phyloP scores from a whole-genome alignment of 805 yeast genomes.

The Starmerella floris region DNA sequence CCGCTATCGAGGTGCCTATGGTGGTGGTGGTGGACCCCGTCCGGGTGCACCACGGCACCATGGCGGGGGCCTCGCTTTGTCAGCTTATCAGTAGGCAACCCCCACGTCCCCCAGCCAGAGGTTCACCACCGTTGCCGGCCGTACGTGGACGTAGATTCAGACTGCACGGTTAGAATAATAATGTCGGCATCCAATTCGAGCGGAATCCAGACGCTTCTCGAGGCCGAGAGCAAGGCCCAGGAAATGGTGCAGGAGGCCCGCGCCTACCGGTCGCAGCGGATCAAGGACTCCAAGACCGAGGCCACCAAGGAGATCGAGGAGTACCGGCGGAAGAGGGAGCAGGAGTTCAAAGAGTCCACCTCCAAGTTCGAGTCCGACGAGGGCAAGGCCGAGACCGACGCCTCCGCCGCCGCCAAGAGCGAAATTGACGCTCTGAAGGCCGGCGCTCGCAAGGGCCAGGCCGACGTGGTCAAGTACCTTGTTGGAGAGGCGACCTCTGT shows the following conservation, averaged over 20 bases:
- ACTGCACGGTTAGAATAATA: too few species aligned
- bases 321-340: slow-evolving; percentile 73
- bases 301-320: slow-evolving; percentile 80
- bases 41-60: too few species aligned
- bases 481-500: slow-evolving; percentile 33
- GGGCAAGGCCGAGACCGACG: slow-evolving; percentile 62
- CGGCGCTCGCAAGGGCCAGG: slow-evolving; percentile 42
- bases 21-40: too few species aligned
- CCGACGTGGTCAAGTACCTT: slow-evolving; percentile 57
- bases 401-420: slow-evolving; percentile 55
- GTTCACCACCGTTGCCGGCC: not conserved
- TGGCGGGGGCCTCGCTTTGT: too few species aligned
- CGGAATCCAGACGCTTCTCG: slow-evolving; percentile 60
- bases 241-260: slow-evolving; percentile 88
- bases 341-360: slow-evolving; percentile 62
- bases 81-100: not conserved
- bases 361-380: slow-evolving; percentile 62
- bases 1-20: too few species aligned
- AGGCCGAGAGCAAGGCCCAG: slow-evolving; percentile 95
- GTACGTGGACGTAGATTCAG: not conserved
- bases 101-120: too few species aligned
- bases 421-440: slow-evolving; percentile 60
- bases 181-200: slow-evolving; percentile 36
- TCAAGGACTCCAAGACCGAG: slow-evolving; percentile 89
- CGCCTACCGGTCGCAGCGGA: slow-evolving; percentile 48